Evolutionary conservation across 2,329 filamentous ascomycete species (phyloP).

Genomic region (Penicillium sp.): DNA sequence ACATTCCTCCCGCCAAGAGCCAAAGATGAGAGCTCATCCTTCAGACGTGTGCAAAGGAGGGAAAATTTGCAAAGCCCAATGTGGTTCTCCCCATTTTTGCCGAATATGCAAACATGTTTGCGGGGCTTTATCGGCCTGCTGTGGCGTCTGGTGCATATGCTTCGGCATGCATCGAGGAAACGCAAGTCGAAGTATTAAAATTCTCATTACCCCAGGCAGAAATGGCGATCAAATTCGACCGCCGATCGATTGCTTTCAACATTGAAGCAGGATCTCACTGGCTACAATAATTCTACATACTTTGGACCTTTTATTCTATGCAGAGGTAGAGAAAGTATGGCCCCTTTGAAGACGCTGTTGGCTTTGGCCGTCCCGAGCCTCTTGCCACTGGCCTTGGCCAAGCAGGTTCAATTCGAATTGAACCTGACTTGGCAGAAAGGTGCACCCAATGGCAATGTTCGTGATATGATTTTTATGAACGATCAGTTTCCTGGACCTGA

Average conservation of each 20-base stretch:
- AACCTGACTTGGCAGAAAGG: constrained; percentile 39
- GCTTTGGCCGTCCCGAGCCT: constrained; percentile 14
- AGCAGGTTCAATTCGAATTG: constrained; percentile 26
- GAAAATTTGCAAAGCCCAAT: neutral
- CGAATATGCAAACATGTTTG: constrained; percentile 16
- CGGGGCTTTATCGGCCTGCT: neutral
- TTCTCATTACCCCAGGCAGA: neutral
- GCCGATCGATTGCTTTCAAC: neutral
- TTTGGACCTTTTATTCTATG: neutral
- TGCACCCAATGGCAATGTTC: constrained; percentile 34
- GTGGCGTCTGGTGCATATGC: neutral
- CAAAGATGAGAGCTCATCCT: neutral
- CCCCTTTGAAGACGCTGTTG: constrained; percentile 12
- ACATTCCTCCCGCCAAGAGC: neutral
- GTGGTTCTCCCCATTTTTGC: constrained; percentile 2
- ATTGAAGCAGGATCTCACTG: neutral
- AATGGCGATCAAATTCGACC: neutral
- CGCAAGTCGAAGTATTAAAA: constrained; percentile 4
- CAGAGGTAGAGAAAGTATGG: constrained; percentile 10
- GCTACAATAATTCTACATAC: neutral
- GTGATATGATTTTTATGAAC: constrained; percentile 38
- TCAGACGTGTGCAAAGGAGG: neutral
- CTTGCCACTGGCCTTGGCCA: constrained; percentile 15
- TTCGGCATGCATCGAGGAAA: neutral
- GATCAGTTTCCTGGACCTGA: constrained; percentile 35